Conservation (phyloP, 805 yeast genomes). For the Kodamaea laetipori region DNA sequence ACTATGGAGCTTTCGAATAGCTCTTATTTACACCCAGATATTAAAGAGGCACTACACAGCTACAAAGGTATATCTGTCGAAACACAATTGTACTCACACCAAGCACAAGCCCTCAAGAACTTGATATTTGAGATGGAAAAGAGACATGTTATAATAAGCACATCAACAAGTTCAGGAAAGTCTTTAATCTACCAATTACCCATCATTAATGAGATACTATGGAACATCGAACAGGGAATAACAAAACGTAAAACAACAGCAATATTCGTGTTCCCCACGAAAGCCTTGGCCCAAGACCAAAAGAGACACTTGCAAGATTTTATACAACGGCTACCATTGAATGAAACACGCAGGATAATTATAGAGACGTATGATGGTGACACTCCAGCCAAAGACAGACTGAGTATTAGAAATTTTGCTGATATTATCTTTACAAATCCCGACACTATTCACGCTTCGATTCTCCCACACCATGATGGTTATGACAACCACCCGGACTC, state of each 20-base stretch:
- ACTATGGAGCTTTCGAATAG: neutral
- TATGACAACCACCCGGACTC: slow-evolving; percentile 10
- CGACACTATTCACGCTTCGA: slow-evolving; percentile 84
- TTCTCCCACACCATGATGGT: slow-evolving; percentile 69
- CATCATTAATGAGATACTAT: slow-evolving; percentile 52
- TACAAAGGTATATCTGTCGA: slow-evolving; percentile 47
- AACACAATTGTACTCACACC: slow-evolving; percentile 71
- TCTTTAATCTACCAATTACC: slow-evolving; percentile 91
- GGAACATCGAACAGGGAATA: slow-evolving; percentile 39
- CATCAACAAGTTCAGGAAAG: slow-evolving; percentile 95
- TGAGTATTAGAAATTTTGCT: slow-evolving; percentile 58
- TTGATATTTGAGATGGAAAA: slow-evolving; percentile 41
- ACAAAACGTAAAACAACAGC: slow-evolving; percentile 54
- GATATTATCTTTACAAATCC: slow-evolving; percentile 92
- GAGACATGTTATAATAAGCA: slow-evolving; percentile 81
- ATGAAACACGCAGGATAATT: slow-evolving; percentile 41
- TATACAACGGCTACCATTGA: slow-evolving; percentile 48
- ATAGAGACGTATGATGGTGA: slow-evolving; percentile 95
- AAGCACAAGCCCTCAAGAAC: slow-evolving; percentile 70
- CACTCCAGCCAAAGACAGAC: slow-evolving; percentile 62
- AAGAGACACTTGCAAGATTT: slow-evolving; percentile 71
- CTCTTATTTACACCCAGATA: slow-evolving; percentile 45
- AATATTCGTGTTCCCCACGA: slow-evolving; percentile 91
- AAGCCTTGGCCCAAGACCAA: slow-evolving; percentile 97
- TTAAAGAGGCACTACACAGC: slow-evolving; percentile 49